Evolutionary conservation across 352 stramenopile species (phyloP), one percentile per base, ranked within the genome.

Genomic region (Pythium oligandrum): DNA sequence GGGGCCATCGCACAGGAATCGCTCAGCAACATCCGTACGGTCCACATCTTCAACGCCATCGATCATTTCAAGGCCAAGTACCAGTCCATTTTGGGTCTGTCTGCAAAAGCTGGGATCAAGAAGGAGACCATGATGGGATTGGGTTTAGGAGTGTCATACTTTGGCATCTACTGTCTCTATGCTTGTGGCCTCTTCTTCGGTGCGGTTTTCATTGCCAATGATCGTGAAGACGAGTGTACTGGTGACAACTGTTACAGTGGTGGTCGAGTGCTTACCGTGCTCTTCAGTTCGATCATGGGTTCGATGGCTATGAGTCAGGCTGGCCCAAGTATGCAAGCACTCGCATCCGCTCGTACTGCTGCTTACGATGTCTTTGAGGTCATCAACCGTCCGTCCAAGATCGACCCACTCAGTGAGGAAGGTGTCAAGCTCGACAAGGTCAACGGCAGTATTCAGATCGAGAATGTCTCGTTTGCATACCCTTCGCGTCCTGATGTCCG

Each of bases 381-480:
- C 1, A 69, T 83, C 39, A 45, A 78, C 33, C 62, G 55, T 12
- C 36, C 35, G 31, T 75, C 72, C 33, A 66, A 62, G 44, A 82
- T 81, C 46, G 57, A 71, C 30, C 62, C 65, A 31, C 55, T 44
- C 32, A 44, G 26, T 43, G 38, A 39, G 11, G 40, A 43, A 30
- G 66, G 67, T 50, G 73, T 66, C 39, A 69, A 32, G 8, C 51
- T 71, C 1, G 36, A 53, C 10, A 31, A 63, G 34, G 70, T 92
- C 4, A 58, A 48, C 48, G 70, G 83, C 17, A 56, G 60, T 7
- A 71, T 74, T 45, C 26, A 57, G 10, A 56, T 98, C 55, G 69
- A 86, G 35, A 71, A 92, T 40, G 85, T 98, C 7, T 61, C 52
- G 4, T 79, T 79, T 38, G 42, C 50, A 3, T 79, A 77, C 47